Evolutionary conservation across 1,139 yeast species (phyloP).

Genomic region (Saccharomyces hybrid): DNA sequence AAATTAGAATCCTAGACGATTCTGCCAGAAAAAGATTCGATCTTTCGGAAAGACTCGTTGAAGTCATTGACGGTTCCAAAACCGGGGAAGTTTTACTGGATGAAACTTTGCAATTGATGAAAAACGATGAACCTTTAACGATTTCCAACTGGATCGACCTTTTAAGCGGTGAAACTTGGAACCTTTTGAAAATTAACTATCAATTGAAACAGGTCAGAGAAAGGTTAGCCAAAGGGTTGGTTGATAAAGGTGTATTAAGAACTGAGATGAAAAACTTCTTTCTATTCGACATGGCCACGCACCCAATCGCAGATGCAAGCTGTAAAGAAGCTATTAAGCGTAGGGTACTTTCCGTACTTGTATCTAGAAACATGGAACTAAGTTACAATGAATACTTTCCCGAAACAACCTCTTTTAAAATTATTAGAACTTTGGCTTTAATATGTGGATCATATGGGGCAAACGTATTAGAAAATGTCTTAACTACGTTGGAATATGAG

Average conservation of each 20-base stretch:
- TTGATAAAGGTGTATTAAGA: conserved; percentile 93
- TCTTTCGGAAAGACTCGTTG: conserved; percentile 75
- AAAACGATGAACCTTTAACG: conserved; percentile 68
- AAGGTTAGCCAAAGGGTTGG: conserved; percentile 90
- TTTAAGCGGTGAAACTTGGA: conserved; percentile 96
- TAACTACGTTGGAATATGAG: conserved; percentile 72
- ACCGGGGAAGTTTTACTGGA: conserved; percentile 95
- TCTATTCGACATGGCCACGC: conserved; percentile 96
- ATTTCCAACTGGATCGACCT: conserved; percentile 92
- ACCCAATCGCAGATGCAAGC: conserved; percentile 82
- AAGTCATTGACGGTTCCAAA: conserved; percentile 74
- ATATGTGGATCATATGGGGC: conserved; percentile 93
- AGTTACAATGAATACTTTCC: conserved; percentile 56
- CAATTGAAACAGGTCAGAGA: conserved; percentile 96
- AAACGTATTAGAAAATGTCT: conserved; percentile 86
- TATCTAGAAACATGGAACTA: conserved; percentile 54
- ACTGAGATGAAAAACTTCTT: conserved; percentile 93
- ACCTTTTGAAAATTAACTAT: conserved; percentile 83
- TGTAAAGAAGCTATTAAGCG: conserved; percentile 72
- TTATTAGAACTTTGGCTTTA: conserved; percentile 71
- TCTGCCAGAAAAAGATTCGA: conserved; percentile 90
- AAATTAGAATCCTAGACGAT: conserved; percentile 82
- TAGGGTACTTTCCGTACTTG: conserved; percentile 62
- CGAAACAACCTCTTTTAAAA: conserved; percentile 56
- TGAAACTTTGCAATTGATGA: conserved; percentile 87